Percentiles rank a stretch among this genome's conserved stretches.
phyloP scores from a whole-genome alignment of 805 yeast genomes.

The Wickerhamomyces ciferrii region DNA sequence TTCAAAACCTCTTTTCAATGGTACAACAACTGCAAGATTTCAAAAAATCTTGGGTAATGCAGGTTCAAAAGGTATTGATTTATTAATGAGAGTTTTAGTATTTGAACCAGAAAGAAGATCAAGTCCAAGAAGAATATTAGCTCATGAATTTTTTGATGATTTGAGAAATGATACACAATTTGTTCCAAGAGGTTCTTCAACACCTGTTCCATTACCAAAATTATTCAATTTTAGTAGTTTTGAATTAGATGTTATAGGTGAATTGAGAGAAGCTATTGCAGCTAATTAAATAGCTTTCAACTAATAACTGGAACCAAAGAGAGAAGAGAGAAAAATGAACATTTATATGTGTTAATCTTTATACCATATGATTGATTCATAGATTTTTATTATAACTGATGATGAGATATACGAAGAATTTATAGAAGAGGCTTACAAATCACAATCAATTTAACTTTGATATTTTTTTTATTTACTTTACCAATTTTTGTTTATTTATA shows the following conservation, averaged over 20 bases:
- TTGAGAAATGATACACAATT: conserved; percentile 51
- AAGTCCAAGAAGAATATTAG: conserved; percentile 74
- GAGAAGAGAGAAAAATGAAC: neutral
- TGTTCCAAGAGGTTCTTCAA: conserved; percentile 52
- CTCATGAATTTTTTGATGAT: conserved; percentile 88
- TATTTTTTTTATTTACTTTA: neutral
- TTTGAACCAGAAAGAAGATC: conserved; percentile 86
- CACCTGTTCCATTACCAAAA: conserved; percentile 36
- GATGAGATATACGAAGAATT: neutral
- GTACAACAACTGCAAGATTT: conserved; percentile 50
- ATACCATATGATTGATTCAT: too few relatives aligned
- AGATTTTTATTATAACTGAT: neutral
- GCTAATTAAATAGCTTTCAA: neutral
- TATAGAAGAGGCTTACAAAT: neutral
- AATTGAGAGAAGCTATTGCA: conserved; percentile 16
- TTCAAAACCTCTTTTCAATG: conserved; percentile 56
- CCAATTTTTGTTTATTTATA: too few relatives aligned
- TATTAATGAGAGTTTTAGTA: conserved; percentile 74
- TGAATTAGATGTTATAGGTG: conserved; percentile 48
- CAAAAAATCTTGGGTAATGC: conserved; percentile 70
- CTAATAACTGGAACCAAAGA: neutral
- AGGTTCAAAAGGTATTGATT: conserved; percentile 80
- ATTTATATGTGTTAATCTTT: too few relatives aligned
- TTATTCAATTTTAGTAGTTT: conserved; percentile 69
- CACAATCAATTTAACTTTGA: neutral